Evolutionary conservation across 805 yeast species (phyloP).

Genomic region (baker's yeast (Saccharomyces cerevisiae)): DNA sequence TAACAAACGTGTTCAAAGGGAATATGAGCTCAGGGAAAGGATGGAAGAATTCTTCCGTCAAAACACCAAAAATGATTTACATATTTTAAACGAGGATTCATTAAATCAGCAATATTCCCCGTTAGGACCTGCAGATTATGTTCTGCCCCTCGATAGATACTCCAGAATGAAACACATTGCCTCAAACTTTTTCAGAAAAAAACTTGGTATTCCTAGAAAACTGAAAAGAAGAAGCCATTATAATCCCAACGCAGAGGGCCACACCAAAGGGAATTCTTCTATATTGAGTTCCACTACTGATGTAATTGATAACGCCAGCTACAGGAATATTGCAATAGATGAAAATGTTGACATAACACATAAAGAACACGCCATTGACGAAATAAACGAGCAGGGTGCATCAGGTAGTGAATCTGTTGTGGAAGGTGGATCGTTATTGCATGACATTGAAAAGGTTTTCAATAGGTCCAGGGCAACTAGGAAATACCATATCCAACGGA

Average conservation of each 20-base stretch:
- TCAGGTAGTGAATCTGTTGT: not conserved
- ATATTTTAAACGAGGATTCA: constrained; percentile 12
- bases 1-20: constrained; percentile 29
- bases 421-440: not conserved
- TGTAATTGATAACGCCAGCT: constrained; percentile 18
- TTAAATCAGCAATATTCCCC: constrained; percentile 10
- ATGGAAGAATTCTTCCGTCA: constrained; percentile 14
- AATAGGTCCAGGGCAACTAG: not conserved
- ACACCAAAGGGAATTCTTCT: not conserved
- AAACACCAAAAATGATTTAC: constrained; percentile 11
- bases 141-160: constrained; percentile 1
- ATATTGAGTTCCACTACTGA: constrained; percentile 7
- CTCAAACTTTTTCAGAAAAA: not conserved
- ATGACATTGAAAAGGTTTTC: constrained; percentile 7
- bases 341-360: constrained; percentile 32
- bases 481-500: constrained; percentile 39
- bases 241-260: not conserved
- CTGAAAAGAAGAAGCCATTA: not conserved
- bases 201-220: not conserved
- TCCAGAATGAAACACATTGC: not conserved
- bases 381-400: not conserved
- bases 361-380: constrained; percentile 26
- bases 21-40: constrained; percentile 26
- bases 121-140: constrained; percentile 1
- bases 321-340: constrained; percentile 16